phyloP scores from a whole-genome alignment of 306 rosid species.

The Clitoria ternatea region DNA sequence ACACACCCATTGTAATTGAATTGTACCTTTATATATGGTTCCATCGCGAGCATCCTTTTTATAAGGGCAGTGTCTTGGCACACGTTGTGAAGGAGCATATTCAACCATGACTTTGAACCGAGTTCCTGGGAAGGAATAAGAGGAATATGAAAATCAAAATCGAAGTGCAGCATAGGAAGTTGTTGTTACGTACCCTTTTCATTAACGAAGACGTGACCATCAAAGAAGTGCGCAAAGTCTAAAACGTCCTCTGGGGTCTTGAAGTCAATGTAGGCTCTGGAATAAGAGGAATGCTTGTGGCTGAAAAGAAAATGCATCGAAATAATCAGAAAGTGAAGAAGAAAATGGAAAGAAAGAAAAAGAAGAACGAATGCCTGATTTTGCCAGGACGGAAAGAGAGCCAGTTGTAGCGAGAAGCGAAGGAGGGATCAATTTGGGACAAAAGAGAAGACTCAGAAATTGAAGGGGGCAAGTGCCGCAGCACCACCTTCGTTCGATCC shows the following conservation, averaged over 20 bases:
- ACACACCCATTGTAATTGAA: neutral
- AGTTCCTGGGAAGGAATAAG: conserved; percentile 40
- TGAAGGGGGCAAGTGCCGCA: conserved; percentile 74
- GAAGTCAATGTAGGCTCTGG: conserved; percentile 75
- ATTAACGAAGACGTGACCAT: conserved; percentile 65
- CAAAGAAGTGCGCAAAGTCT: conserved; percentile 64
- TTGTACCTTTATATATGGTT: conserved; percentile 56
- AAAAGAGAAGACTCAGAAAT: conserved; percentile 44
- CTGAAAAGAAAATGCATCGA: conserved; percentile 34
- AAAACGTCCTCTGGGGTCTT: conserved; percentile 73
- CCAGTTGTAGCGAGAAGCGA: conserved; percentile 66
- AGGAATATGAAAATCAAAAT: neutral
- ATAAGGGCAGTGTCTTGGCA: conserved; percentile 56
- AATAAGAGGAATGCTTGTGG: conserved; percentile 50
- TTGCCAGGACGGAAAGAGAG: conserved; percentile 54
- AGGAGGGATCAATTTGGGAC: conserved; percentile 45
- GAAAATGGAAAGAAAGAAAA: no score
- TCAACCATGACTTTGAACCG: conserved; percentile 67
- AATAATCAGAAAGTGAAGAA: neutral
- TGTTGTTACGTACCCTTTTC: conserved; percentile 85
- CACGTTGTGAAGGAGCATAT: conserved; percentile 77
- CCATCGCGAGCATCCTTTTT: conserved; percentile 73
- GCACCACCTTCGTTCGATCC: conserved; percentile 77
- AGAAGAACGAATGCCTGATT: conserved; percentile 29
- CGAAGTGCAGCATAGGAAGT: no score